phyloP scores from a whole-genome alignment of 768 basidiomycete species.

The Suillus clintonianus region DNA sequence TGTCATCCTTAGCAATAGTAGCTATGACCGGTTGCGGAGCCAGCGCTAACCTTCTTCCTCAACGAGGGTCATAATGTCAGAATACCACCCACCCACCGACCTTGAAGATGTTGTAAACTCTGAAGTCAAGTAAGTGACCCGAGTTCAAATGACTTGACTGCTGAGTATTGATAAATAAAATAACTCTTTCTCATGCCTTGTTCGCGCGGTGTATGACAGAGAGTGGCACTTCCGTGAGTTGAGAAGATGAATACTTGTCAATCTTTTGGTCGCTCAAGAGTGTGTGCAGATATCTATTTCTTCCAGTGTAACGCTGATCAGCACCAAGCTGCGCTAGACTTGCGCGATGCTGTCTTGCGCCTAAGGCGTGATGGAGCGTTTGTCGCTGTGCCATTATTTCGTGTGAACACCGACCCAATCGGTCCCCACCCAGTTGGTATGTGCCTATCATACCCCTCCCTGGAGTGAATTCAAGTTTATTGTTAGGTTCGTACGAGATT shows the following conservation, averaged over 20 bases:
- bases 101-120: conserved; percentile 55
- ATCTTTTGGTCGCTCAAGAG: neutral
- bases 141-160: neutral
- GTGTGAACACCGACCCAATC: conserved; percentile 67
- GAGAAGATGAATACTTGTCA: neutral
- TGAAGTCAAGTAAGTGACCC: conserved; percentile 59
- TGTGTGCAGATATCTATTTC: conserved; percentile 75
- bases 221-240: conserved; percentile 81
- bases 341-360: conserved; percentile 71
- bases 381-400: conserved; percentile 73
- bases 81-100: conserved; percentile 43
- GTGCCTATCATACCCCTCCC: conserved; percentile 18
- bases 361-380: conserved; percentile 77
- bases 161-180: neutral
- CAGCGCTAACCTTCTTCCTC: neutral
- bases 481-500: conserved; percentile 75
- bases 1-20: neutral
- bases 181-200: neutral
- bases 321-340: conserved; percentile 62
- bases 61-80: neutral
- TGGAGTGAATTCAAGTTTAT: neutral
- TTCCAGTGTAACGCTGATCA: conserved; percentile 64
- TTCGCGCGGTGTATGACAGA: conserved; percentile 33
- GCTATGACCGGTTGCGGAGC: neutral
- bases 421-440: conserved; percentile 78